phyloP scores from a whole-genome alignment of 805 yeast species.

The Sungouiozyma ichnusensis region DNA sequence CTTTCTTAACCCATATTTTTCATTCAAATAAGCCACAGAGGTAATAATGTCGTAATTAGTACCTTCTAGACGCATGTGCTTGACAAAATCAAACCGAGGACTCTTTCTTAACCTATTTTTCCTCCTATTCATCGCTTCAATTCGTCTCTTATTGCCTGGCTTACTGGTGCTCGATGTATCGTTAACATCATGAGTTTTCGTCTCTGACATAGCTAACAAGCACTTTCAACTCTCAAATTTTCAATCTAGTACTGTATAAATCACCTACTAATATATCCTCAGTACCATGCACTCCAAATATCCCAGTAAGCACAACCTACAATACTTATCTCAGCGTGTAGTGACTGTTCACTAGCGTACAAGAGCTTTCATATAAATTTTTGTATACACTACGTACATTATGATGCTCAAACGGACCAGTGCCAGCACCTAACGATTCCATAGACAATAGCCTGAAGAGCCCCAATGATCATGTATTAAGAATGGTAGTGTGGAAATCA shows the following conservation, averaged over 20 bases:
- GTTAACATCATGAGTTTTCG: not conserved
- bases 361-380: not conserved
- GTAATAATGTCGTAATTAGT: slow-evolving; percentile 24
- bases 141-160: not conserved
- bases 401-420: not conserved
- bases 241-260: no score
- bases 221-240: not conserved
- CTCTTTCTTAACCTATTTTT: slow-evolving; percentile 6
- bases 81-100: slow-evolving; percentile 13
- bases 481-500: slow-evolving; percentile 47
- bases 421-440: not conserved
- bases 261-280: no score
- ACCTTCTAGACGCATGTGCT: slow-evolving; percentile 17
- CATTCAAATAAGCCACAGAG: slow-evolving; percentile 23
- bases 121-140: not conserved
- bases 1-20: slow-evolving; percentile 25
- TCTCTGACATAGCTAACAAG: not conserved
- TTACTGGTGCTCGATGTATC: not conserved
- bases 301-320: no score
- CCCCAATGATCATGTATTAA: not conserved
- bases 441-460: no score
- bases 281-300: not conserved
- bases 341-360: no score
- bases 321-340: no score
- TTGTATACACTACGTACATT: not conserved